Conservation (phyloP, 495 filamentous ascomycete species). For the Lepraria neglecta region DNA sequence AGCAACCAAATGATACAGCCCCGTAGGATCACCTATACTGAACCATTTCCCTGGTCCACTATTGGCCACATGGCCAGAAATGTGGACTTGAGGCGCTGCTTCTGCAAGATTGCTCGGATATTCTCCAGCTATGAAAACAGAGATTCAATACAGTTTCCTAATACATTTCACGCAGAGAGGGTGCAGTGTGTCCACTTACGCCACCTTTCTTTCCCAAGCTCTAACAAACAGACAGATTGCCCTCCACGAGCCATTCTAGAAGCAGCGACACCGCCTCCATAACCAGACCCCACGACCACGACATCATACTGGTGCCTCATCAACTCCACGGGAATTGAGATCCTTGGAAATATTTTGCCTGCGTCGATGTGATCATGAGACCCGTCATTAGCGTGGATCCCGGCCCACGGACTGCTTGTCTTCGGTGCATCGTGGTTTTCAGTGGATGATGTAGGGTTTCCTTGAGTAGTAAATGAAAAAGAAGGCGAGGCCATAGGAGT, state of each 20-base stretch:
- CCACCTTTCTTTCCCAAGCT: constrained; percentile 3
- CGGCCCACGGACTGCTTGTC: neutral
- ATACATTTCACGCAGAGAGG: neutral
- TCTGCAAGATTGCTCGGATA: neutral
- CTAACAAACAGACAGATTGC: neutral
- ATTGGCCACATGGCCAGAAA: neutral
- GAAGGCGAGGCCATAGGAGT: neutral
- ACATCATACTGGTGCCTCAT: constrained; percentile 7
- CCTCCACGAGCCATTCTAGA: constrained; percentile 5
- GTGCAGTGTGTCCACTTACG: neutral
- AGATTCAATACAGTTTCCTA: neutral
- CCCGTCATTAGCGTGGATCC: neutral
- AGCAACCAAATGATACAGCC: neutral
- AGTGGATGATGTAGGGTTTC: neutral
- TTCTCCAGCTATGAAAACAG: neutral
- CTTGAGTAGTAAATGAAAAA: neutral
- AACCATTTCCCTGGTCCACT: neutral
- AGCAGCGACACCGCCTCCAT: constrained; percentile 6
- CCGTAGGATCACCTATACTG: constrained; percentile 1
- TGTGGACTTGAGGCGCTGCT: constrained; percentile 1
- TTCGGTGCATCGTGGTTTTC: neutral
- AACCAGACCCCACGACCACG: neutral
- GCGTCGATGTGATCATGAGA: neutral
- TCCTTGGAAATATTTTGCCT: neutral
- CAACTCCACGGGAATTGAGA: constrained; percentile 1